Percentiles rank a stretch among this genome's conserved stretches.
These are phyloP conservation scores for Euphorbia peplus DNA, from an alignment of 345 rosid genomes.

Conservation along the genomic window DNA sequence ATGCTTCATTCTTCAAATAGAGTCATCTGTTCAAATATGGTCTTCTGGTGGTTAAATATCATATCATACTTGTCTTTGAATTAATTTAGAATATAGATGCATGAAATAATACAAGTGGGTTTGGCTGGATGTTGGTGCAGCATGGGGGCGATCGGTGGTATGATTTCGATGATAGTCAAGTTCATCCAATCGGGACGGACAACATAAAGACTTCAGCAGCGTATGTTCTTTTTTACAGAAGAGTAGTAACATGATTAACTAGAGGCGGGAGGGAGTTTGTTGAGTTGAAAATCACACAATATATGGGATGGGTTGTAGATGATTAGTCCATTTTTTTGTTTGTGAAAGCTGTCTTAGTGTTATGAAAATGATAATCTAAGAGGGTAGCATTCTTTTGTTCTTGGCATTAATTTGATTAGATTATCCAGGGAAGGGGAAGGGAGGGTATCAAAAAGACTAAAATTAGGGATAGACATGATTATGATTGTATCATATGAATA, in stretches of 20 bases:
- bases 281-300: background rate
- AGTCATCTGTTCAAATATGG: background rate
- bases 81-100: background rate
- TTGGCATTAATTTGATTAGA: constrained; percentile 18
- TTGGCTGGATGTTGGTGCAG: constrained; percentile 37
- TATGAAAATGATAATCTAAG: constrained; percentile 10
- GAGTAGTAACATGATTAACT: constrained; percentile 49
- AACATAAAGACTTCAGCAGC: constrained; percentile 94
- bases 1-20: background rate
- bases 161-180: constrained; percentile 90
- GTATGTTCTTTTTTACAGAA: constrained; percentile 93
- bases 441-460: background rate
- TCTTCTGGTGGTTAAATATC: background rate
- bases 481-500: constrained; percentile 42
- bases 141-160: constrained; percentile 92
- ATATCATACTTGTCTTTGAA: background rate
- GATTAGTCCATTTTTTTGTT: constrained; percentile 16
- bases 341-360: constrained; percentile 20
- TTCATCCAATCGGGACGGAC: constrained; percentile 61
- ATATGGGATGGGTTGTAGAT: constrained; percentile 23
- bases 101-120: background rate
- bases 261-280: constrained; percentile 5
- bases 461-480: constrained; percentile 23
- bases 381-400: constrained; percentile 34
- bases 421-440: constrained; percentile 5